Base-by-base conservation (phyloP, 441 rosid species). In the Populus hybrid region DNA sequence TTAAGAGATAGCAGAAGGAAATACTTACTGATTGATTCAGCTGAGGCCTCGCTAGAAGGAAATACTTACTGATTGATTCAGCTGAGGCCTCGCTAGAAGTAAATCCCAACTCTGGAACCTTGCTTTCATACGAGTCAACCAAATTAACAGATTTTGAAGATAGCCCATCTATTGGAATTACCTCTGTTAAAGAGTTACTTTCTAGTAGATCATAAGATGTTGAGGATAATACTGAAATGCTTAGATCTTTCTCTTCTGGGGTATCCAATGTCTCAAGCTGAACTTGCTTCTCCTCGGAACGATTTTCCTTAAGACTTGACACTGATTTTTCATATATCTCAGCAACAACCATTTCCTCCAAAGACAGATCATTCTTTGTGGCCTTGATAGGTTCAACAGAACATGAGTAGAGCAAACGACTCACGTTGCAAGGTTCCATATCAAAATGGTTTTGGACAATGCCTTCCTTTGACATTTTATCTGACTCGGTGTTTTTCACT, bases 71-170 rank as follows among this genome's bases (percentile, higher is more conserved):
- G 1, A 32, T 23, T 70, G 73, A 71, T 70, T 70, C 73, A 38
- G 64, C 18, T 34, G 76, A 68, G 35, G 71, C 23, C 57, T 53
- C 69, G 16, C 46, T 57, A 69, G 75, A 67, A 73, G 59, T 53
- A 53, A 28, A 23, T 67, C 75, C 81, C n/a, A 12, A 7, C 57
- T 77, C 77, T 30, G 6, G 59, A 66, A 36, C 26, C 35, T 20
- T 59, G 18, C 69, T 18, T 57, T 50, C 76, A 30, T 16, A 28
- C 68, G 78, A 57, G 24, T 34, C 23, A 69, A 35, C 65, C 67
- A 63, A 59, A 67, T 24, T 26, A 70, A 50, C 80, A 71, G 86
- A 53, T 73, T 23, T 42, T 71, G 78, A 73, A 72, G 81, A 64
- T 12, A 23, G 38, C 40, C 16, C 69, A 12, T 32, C 66, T 20